These are phyloP conservation scores for Cyberlindnera sargentensis DNA, from an alignment of 805 yeast species.

Conservation along the genomic window DNA sequence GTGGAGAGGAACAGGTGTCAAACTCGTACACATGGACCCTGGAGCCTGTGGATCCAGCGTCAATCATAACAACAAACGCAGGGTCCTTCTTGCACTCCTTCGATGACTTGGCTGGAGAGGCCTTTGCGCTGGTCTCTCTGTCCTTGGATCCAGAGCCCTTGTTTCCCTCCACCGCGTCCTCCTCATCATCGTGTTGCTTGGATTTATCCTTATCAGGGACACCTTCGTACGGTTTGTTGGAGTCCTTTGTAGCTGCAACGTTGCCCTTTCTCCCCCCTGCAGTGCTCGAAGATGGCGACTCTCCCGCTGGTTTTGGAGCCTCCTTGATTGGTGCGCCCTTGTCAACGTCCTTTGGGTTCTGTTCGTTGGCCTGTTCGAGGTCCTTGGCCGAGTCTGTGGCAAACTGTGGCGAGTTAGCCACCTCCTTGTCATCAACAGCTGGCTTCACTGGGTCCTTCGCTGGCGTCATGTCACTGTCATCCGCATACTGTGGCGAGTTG, in stretches of 20 bases:
- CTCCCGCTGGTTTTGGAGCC: conserved; percentile 23
- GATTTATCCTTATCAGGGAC: conserved; percentile 22
- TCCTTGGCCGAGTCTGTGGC: conserved; percentile 16
- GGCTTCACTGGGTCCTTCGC: not conserved
- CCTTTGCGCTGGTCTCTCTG: conserved; percentile 4
- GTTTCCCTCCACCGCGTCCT: conserved; percentile 7
- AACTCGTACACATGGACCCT: conserved; percentile 92
- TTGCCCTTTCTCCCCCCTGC: conserved; percentile 13
- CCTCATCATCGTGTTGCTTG: conserved; percentile 5
- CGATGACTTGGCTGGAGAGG: conserved; percentile 8
- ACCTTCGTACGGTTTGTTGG: conserved; percentile 22
- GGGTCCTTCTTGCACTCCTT: conserved; percentile 33
- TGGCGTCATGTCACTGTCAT: conserved; percentile 18
- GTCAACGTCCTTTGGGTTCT: conserved; percentile 22
- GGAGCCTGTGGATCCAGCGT: conserved; percentile 97
- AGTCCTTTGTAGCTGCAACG: conserved; percentile 23
- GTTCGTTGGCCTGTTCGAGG: conserved; percentile 8
- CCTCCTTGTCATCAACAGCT: not conserved
- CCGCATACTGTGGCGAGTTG: conserved; percentile 22
- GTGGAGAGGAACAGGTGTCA: conserved; percentile 80
- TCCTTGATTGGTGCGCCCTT: conserved; percentile 22
- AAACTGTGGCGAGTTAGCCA: conserved; percentile 17
- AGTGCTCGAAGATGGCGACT: not conserved
- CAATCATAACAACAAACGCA: conserved; percentile 87
- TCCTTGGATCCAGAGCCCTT: conserved; percentile 11